Base-by-base conservation (phyloP, 2,329 filamentous ascomycete genomes). In the Aspergillus oerlinghausenensis region DNA sequence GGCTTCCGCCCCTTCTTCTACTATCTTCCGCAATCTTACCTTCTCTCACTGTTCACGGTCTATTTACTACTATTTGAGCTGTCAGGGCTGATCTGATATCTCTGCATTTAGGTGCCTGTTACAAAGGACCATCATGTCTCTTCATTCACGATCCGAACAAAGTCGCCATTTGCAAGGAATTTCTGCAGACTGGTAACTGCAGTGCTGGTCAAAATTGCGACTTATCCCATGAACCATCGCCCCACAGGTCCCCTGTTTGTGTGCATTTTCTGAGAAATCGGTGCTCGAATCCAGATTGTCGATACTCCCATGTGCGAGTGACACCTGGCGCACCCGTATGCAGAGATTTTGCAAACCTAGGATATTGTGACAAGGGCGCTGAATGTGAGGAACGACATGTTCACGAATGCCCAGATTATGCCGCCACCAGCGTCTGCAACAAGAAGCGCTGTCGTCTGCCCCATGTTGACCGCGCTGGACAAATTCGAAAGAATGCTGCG, bases 371-470 rank as follows among this genome's bases (percentile, higher is more conserved):
- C 60, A 89, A 89, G 71, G 94, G 93, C 59, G 82, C 83, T 55
- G 76, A 81, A 55, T 97, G 94, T 75, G 76, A 84, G 58, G 86
- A 94, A 62, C 88, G 92, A 59, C 94, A 99, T 78, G 88, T 93
- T 56, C 88, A 88, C 76, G 93, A 97, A 75, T 97, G 94, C 75
- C 93, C 94, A 60, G 89, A 96, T 73, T 97, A 95, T 79, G 90
- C 90, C 82, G 96, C 96, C 76, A 90, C 84, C 59, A 93, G 93
- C 67, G 80, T 81, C 60, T 99, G 94, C 84, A 86, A 86, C 72
- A 86, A 84, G 72, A 86, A 87, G 75, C 86, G 87, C 63, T 97
- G 93, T 80, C 89, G 88, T 71, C 83, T 96, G 54, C 88, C 86
- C 58, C 94, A 99, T 77, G 85, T 93, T 71, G 90, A 94, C 77